Evolutionary conservation across 2,329 filamentous ascomycete species (phyloP).

Genomic region (Neurospora sp.): DNA sequence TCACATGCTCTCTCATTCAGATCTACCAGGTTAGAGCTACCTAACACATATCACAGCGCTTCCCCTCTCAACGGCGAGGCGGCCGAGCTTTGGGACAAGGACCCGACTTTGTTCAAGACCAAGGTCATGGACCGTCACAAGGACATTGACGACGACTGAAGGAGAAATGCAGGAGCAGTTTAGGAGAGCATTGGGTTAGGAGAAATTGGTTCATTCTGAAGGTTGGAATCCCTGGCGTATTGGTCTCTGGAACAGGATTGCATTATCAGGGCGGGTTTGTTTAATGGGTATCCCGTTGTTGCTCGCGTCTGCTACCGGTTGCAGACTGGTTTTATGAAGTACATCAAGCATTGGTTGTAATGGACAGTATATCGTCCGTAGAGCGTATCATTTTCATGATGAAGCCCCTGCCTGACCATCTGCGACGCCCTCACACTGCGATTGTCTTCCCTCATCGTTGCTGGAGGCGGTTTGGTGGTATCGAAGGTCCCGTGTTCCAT

Average conservation of each 20-base stretch:
- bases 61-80: slow-evolving; percentile 94
- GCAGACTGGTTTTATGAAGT: slow-evolving; percentile 13
- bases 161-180: slow-evolving; percentile 1
- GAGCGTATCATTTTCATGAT: slow-evolving; percentile 17
- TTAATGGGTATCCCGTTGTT: slow-evolving; percentile 17
- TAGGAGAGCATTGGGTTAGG: slow-evolving; percentile 4
- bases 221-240: slow-evolving; percentile 10
- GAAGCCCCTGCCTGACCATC: slow-evolving; percentile 3
- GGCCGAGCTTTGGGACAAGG: slow-evolving; percentile 88
- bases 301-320: slow-evolving; percentile 10
- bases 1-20: background rate
- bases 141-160: slow-evolving; percentile 54
- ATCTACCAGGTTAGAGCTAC: background rate
- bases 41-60: slow-evolving; percentile 44
- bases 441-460: slow-evolving; percentile 3
- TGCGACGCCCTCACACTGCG: slow-evolving; percentile 9
- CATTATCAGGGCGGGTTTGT: slow-evolving; percentile 18
- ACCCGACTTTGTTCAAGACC: slow-evolving; percentile 77
- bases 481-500: slow-evolving; percentile 17
- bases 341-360: slow-evolving; percentile 19
- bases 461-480: slow-evolving; percentile 14
- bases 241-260: slow-evolving; percentile 12
- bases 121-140: slow-evolving; percentile 54
- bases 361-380: slow-evolving; percentile 15
- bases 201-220: slow-evolving; percentile 30